Conservation (phyloP, 805 yeast genomes). For the Sugiyamaella boreocaroliniensis region DNA sequence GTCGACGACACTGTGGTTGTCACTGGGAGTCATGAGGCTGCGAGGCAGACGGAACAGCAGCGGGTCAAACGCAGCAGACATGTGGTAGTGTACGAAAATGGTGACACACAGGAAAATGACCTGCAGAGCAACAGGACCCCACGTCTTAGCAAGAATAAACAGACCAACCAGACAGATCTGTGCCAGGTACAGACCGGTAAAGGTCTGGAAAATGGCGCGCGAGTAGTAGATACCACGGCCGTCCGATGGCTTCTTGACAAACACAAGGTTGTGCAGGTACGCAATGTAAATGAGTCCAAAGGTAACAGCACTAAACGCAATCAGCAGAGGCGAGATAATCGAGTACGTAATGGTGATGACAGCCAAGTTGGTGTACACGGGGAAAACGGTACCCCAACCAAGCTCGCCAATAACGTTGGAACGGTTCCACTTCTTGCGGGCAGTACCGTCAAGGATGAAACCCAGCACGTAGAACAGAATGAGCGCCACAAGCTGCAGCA, state of each 20-base stretch:
- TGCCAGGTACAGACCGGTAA: constrained; percentile 82
- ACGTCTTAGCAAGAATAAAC: constrained; percentile 83
- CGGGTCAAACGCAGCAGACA: constrained; percentile 60
- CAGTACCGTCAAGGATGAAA: constrained; percentile 70
- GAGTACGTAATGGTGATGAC: constrained; percentile 71
- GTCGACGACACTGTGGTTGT: neutral
- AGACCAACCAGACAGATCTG: constrained; percentile 81
- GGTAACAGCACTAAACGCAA: constrained; percentile 65
- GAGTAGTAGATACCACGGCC: constrained; percentile 80
- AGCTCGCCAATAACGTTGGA: constrained; percentile 57
- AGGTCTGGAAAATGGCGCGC: constrained; percentile 79
- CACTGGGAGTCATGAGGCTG: constrained; percentile 22
- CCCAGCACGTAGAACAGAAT: constrained; percentile 67
- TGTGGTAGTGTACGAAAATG: constrained; percentile 56
- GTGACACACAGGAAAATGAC: constrained; percentile 60
- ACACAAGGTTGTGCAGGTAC: constrained; percentile 68
- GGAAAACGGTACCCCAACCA: constrained; percentile 78
- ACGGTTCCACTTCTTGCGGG: constrained; percentile 87
- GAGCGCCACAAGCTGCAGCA: constrained; percentile 70
- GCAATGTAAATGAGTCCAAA: constrained; percentile 71
- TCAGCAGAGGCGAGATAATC: constrained; percentile 77
- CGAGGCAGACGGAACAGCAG: constrained; percentile 40
- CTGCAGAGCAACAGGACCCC: constrained; percentile 87
- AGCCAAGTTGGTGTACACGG: constrained; percentile 65
- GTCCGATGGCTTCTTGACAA: constrained; percentile 63